Evolutionary conservation across 768 basidiomycete species (phyloP).

Genomic region (Crassisporium funariophilum): DNA sequence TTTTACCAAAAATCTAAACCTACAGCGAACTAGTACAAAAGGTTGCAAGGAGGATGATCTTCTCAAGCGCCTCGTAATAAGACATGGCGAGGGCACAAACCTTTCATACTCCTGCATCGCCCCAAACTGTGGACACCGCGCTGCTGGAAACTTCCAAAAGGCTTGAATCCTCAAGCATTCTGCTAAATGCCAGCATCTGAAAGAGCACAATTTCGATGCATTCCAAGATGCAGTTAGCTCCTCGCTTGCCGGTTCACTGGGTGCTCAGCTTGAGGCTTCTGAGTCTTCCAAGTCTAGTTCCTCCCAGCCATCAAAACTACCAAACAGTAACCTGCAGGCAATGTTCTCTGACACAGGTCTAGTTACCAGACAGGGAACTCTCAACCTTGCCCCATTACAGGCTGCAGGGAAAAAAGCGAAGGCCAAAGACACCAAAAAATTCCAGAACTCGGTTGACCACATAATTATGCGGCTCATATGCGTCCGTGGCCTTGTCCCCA

Average conservation of each 20-base stretch:
- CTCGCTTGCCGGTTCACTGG: not conserved
- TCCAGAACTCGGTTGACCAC: constrained; percentile 13
- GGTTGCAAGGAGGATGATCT: not conserved
- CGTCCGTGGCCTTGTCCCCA: constrained; percentile 21
- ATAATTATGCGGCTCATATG: constrained; percentile 24
- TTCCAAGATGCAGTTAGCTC: not conserved
- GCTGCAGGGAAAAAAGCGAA: not conserved
- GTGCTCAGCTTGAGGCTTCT: not conserved
- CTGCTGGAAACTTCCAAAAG: not conserved
- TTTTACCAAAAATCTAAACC: not conserved
- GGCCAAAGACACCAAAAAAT: not conserved
- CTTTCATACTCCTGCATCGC: not conserved
- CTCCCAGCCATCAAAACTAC: not conserved
- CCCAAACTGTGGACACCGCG: not conserved
- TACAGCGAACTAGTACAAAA: not conserved
- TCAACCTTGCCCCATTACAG: not conserved
- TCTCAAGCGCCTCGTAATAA: not conserved
- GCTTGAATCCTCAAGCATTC: not conserved
- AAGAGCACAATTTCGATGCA: not conserved
- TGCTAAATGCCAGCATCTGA: not conserved
- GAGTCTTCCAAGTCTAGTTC: not conserved
- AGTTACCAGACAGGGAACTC: not conserved
- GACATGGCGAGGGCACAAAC: not conserved
- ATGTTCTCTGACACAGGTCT: not conserved
- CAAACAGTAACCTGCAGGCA: not conserved